Evolutionary conservation across 768 basidiomycete genomes (phyloP).

Genomic region (Termitomyces sp.): DNA sequence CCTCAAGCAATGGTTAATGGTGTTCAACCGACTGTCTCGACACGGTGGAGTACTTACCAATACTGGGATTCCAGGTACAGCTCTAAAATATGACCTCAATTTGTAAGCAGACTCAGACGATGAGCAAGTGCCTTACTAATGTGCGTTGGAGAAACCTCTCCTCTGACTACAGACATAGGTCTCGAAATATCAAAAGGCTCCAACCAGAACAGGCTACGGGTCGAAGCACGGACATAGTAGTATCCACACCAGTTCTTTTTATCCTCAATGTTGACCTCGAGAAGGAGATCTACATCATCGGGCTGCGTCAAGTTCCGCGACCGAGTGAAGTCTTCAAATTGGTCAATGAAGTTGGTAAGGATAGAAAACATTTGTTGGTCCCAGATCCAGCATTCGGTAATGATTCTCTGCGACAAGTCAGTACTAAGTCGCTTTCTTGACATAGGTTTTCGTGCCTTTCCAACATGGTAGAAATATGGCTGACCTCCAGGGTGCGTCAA

Average conservation of each 20-base stretch:
- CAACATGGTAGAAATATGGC: conserved; percentile 9
- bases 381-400: conserved; percentile 11
- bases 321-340: not conserved
- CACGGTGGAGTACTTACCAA: conserved; percentile 1
- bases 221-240: not conserved
- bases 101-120: not conserved
- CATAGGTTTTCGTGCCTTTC: not conserved
- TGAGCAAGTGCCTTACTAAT: not conserved
- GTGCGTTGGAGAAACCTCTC: not conserved
- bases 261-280: not conserved
- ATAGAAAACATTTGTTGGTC: not conserved
- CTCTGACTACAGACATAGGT: not conserved
- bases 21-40: too few species aligned
- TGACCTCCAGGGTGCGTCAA: conserved; percentile 9
- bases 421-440: not conserved
- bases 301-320: not conserved
- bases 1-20: not conserved
- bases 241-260: conserved; percentile 4
- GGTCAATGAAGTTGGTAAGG: not conserved
- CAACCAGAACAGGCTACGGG: conserved; percentile 8
- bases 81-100: not conserved
- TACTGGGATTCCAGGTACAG: conserved; percentile 14
- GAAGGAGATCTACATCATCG: not conserved
- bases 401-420: conserved; percentile 1
- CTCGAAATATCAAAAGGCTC: not conserved